A percentile compares a stretch with the other conserved stretches of the same genome.
Conservation (phyloP, 495 filamentous ascomycete species). For the Platismatia glauca region DNA sequence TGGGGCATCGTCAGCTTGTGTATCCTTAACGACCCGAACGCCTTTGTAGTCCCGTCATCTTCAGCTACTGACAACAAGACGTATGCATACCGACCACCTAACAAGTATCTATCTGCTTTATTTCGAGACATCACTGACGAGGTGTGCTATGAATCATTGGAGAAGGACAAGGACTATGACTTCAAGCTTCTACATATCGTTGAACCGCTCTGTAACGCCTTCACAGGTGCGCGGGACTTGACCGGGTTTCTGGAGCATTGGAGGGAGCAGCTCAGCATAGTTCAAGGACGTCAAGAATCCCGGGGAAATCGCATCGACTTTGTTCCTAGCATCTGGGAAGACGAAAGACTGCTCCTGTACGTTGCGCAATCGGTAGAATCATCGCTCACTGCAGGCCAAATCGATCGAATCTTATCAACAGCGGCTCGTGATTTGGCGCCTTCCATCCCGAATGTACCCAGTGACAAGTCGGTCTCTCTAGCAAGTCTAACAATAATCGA, state of each 20-base stretch:
- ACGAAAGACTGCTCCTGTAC: constrained; percentile 44
- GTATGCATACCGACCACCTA: constrained; percentile 13
- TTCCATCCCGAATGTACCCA: neutral
- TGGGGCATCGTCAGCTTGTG: constrained; percentile 56
- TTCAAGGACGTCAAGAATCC: neutral
- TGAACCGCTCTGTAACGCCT: constrained; percentile 52
- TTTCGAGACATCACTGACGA: constrained; percentile 32
- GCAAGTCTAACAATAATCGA: constrained; percentile 16
- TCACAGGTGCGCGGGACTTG: constrained; percentile 56
- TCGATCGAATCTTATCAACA: constrained; percentile 28
- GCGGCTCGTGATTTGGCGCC: constrained; percentile 23
- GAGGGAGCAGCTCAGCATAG: constrained; percentile 47
- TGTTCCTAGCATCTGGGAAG: constrained; percentile 49
- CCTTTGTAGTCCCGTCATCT: constrained; percentile 43
- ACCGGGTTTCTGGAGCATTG: constrained; percentile 57
- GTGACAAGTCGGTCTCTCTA: neutral
- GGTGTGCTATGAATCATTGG: neutral
- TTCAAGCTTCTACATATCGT: constrained; percentile 32
- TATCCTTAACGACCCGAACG: constrained; percentile 57
- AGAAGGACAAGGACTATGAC: constrained; percentile 1
- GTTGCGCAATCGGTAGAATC: constrained; percentile 36
- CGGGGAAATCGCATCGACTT: neutral
- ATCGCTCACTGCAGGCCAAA: constrained; percentile 39
- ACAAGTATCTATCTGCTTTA: constrained; percentile 36
- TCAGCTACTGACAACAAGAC: neutral